Percentiles rank a stretch among this genome's conserved stretches.
phyloP scores from a whole-genome alignment of 495 filamentous ascomycete genomes.

The Letharia columbiana region DNA sequence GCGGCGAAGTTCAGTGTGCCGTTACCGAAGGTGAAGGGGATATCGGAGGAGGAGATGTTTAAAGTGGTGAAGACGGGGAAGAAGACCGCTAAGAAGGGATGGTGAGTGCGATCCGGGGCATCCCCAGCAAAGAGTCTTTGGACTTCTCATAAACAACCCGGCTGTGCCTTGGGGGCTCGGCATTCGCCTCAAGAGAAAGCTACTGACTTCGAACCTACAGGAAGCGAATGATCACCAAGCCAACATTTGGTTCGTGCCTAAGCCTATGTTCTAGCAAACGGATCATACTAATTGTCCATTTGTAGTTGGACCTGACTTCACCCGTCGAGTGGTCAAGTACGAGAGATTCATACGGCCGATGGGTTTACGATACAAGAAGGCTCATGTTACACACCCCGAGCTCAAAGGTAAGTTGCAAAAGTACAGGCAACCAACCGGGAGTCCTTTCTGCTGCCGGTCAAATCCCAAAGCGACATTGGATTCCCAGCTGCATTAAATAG shows the following conservation, averaged over 20 bases:
- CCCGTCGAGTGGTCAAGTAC: constrained; percentile 86
- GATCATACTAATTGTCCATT: background rate
- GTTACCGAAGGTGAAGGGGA: constrained; percentile 87
- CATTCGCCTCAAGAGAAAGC: constrained; percentile 28
- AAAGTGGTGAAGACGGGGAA: constrained; percentile 94
- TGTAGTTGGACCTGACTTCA: constrained; percentile 60
- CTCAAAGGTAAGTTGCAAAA: constrained; percentile 36
- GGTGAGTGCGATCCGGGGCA: background rate
- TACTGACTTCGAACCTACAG: constrained; percentile 53
- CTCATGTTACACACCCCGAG: constrained; percentile 79
- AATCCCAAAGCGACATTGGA: background rate
- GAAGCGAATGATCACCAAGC: constrained; percentile 96
- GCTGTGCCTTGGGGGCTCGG: background rate
- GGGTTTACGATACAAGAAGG: constrained; percentile 68
- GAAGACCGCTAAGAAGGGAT: constrained; percentile 57
- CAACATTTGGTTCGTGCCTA: constrained; percentile 48
- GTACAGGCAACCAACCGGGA: no score
- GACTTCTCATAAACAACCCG: constrained; percentile 16
- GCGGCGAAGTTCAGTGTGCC: constrained; percentile 94
- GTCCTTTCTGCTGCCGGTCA: background rate
- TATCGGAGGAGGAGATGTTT: constrained; percentile 97
- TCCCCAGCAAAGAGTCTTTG: background rate
- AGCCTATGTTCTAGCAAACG: no score
- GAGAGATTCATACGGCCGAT: constrained; percentile 67
- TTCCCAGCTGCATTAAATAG: background rate